These are phyloP conservation scores for Xylaria multiplex DNA, from an alignment of 2,329 filamentous ascomycete genomes.

Conservation along the genomic window DNA sequence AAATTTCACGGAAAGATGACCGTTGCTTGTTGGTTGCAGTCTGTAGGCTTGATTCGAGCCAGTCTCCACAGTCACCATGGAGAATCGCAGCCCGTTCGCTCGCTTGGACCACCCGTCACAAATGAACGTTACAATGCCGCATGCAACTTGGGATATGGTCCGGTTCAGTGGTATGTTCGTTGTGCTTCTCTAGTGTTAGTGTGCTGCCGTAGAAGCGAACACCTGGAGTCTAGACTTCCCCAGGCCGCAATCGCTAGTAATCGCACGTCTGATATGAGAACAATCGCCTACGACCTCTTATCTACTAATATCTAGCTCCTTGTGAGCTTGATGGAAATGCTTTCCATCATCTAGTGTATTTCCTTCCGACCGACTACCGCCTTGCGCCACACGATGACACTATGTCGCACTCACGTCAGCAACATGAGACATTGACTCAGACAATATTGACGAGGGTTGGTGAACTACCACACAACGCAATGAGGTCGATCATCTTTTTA, in stretches of 20 bases:
- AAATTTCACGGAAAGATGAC: slow-evolving; percentile 20
- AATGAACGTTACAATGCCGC: slow-evolving; percentile 37
- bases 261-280: slow-evolving; percentile 11
- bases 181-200: too few relatives aligned
- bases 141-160: slow-evolving; percentile 27
- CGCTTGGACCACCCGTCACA: slow-evolving; percentile 29
- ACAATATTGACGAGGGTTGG: slow-evolving; percentile 22
- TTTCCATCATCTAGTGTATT: not conserved
- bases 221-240: slow-evolving; percentile 23
- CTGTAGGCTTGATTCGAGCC: slow-evolving; percentile 11
- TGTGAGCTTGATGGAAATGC: not conserved
- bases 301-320: not conserved
- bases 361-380: slow-evolving; percentile 15
- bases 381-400: slow-evolving; percentile 26
- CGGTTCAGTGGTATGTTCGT: slow-evolving; percentile 4
- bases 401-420: slow-evolving; percentile 35
- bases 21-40: slow-evolving; percentile 14
- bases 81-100: slow-evolving; percentile 24
- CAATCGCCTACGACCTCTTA: slow-evolving; percentile 9
- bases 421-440: slow-evolving; percentile 33
- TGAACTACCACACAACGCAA: slow-evolving; percentile 10
- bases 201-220: slow-evolving; percentile 13
- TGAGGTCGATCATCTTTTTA: slow-evolving; percentile 13
- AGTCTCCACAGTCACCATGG: slow-evolving; percentile 17
- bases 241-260: slow-evolving; percentile 7